Evolutionary conservation across 768 basidiomycete genomes (phyloP).

Genomic region (Pulveroboletus ravenelii): DNA sequence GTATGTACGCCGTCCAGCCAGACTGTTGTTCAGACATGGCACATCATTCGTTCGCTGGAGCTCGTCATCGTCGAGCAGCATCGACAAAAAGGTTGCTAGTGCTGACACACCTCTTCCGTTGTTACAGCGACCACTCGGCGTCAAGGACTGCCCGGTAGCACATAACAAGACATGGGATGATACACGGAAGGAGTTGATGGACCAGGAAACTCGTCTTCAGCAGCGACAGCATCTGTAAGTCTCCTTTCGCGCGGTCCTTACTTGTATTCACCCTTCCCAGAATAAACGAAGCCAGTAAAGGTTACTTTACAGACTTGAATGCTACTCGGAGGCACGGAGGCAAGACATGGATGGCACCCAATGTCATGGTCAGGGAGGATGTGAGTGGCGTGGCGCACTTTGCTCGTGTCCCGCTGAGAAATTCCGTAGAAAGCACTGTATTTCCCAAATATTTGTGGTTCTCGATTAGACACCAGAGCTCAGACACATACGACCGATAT

Average conservation of each 20-base stretch:
- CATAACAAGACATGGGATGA: conserved; percentile 54
- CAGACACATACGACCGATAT: conserved; percentile 73
- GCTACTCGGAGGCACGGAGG: conserved; percentile 80
- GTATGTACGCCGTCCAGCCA: conserved; percentile 12
- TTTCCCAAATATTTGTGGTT: conserved; percentile 82
- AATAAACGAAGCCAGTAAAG: conserved; percentile 62
- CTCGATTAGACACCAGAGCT: conserved; percentile 50
- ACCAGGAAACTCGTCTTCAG: conserved; percentile 63
- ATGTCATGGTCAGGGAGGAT: conserved; percentile 83
- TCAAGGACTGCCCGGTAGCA: conserved; percentile 62
- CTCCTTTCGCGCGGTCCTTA: not conserved
- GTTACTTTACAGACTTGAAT: conserved; percentile 86
- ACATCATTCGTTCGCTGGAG: conserved; percentile 13
- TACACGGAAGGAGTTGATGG: conserved; percentile 62
- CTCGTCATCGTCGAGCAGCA: conserved; percentile 14
- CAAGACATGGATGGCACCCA: conserved; percentile 92
- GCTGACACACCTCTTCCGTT: conserved; percentile 27
- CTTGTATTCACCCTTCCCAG: conserved; percentile 29
- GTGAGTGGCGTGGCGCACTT: conserved; percentile 43
- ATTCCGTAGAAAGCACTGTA: conserved; percentile 76
- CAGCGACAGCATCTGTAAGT: conserved; percentile 60
- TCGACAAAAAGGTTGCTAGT: not conserved
- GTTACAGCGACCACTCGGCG: conserved; percentile 71
- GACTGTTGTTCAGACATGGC: conserved; percentile 8
- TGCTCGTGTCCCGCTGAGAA: not conserved